These are phyloP conservation scores for Cadophora sp. DNA, from an alignment of 2,329 filamentous ascomycete species.

Conservation along the genomic window DNA sequence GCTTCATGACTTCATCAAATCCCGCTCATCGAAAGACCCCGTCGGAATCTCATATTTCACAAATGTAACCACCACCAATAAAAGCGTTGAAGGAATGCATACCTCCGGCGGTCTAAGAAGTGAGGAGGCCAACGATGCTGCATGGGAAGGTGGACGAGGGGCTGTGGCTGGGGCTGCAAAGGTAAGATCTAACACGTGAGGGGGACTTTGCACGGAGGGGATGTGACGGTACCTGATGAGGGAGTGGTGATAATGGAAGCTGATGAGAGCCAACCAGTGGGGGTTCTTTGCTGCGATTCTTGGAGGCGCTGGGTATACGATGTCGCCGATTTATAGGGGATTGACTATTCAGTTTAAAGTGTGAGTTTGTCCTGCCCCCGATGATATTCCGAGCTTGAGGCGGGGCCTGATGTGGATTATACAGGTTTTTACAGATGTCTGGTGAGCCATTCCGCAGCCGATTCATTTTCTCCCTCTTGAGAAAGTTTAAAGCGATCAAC, in stretches of 20 bases:
- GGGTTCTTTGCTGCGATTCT: slow-evolving; percentile 69
- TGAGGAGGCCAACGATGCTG: slow-evolving; percentile 72
- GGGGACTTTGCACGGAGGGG: too few species aligned
- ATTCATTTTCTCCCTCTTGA: not conserved
- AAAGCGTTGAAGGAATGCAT: slow-evolving; percentile 47
- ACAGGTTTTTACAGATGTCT: slow-evolving; percentile 83
- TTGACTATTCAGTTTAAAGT: slow-evolving; percentile 80
- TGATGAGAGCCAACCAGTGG: slow-evolving; percentile 55
- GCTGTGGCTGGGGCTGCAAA: slow-evolving; percentile 71
- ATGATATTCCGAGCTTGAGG: not conserved
- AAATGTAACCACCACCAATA: slow-evolving; percentile 20
- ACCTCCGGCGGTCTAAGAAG: slow-evolving; percentile 64
- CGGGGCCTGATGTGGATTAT: not conserved
- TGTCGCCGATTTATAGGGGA: slow-evolving; percentile 75
- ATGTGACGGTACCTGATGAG: too few species aligned
- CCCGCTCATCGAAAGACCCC: not conserved
- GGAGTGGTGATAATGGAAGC: too few species aligned
- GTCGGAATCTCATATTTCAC: slow-evolving; percentile 11
- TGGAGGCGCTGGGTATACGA: slow-evolving; percentile 65
- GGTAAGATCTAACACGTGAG: slow-evolving; percentile 46
- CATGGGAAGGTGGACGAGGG: slow-evolving; percentile 74
- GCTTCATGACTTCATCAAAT: slow-evolving; percentile 28
- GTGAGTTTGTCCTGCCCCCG: slow-evolving; percentile 53
- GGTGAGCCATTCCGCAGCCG: slow-evolving; percentile 45
- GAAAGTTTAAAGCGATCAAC: not conserved